These are phyloP conservation scores for Exserohilum turcica DNA, from an alignment of 2,329 filamentous ascomycete genomes.

Conservation along the genomic window DNA sequence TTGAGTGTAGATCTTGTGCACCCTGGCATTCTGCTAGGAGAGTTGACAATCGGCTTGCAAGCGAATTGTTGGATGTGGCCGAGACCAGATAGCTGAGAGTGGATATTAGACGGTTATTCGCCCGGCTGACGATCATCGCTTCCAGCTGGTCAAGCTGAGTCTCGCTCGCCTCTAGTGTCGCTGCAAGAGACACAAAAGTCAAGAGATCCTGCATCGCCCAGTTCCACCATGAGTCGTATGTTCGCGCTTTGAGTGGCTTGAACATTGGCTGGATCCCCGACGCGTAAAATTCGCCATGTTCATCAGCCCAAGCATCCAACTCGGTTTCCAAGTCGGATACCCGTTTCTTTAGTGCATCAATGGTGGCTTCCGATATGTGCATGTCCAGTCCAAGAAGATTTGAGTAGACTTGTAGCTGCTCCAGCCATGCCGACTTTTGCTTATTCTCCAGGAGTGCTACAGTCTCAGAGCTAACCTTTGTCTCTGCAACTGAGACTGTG, in stretches of 20 bases:
- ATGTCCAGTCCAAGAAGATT: constrained; percentile 17
- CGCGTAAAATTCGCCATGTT: constrained; percentile 23
- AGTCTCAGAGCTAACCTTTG: not conserved
- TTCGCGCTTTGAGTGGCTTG: constrained; percentile 19
- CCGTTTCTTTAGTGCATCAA: constrained; percentile 14
- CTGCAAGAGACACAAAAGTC: constrained; percentile 4
- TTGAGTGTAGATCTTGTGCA: no score
- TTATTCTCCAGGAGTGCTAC: not conserved
- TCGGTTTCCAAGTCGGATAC: constrained; percentile 19
- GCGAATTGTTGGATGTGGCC: no score
- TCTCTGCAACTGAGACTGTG: not conserved
- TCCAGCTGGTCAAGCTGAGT: no score
- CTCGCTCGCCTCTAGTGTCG: not conserved
- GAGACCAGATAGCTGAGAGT: no score
- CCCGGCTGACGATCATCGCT: no score
- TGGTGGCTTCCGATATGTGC: constrained; percentile 11
- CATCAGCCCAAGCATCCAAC: constrained; percentile 22
- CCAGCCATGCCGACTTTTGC: constrained; percentile 16
- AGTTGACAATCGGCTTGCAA: no score
- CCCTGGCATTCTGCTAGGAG: no score
- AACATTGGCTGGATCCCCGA: constrained; percentile 25
- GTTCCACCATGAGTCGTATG: constrained; percentile 26
- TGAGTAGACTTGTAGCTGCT: constrained; percentile 16
- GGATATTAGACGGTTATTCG: no score
- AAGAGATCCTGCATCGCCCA: constrained; percentile 27